phyloP scores from a whole-genome alignment of 1,284 basidiomycete species.

The Psilocybe mexicana region DNA sequence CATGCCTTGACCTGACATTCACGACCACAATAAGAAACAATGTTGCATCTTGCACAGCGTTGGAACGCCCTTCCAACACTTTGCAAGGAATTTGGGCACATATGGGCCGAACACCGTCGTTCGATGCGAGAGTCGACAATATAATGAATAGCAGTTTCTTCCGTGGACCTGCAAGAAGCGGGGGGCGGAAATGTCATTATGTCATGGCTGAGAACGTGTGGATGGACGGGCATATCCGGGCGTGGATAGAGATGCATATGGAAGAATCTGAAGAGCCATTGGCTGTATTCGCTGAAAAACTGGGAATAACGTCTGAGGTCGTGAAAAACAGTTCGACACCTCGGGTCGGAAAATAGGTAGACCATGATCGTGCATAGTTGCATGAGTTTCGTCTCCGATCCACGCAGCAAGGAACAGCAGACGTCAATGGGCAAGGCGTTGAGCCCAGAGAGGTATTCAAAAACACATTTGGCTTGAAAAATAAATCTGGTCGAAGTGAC shows the following conservation, averaged over 20 bases:
- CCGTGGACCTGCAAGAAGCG: not conserved
- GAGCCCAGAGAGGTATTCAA: not conserved
- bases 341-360: slow-evolving; percentile 4
- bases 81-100: slow-evolving; percentile 4
- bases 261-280: slow-evolving; percentile 7
- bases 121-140: not conserved
- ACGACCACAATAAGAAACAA: slow-evolving; percentile 9
- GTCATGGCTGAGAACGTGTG: not conserved
- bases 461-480: not conserved
- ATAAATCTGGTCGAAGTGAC: not conserved
- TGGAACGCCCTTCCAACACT: not conserved
- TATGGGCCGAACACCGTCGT: slow-evolving; percentile 1
- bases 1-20: slow-evolving; percentile 9
- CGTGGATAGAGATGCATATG: slow-evolving; percentile 12
- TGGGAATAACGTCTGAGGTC: not conserved
- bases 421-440: not conserved
- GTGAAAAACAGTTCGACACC: not conserved
- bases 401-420: not conserved
- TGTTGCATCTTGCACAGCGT: slow-evolving; percentile 7
- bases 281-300: not conserved
- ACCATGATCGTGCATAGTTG: slow-evolving; percentile 11
- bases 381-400: slow-evolving; percentile 13
- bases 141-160: not conserved
- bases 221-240: slow-evolving; percentile 8
- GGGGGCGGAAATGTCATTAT: not conserved